Evolutionary conservation across 768 basidiomycete genomes (phyloP), one percentile per base, ranked within the genome.

Genomic region (Phlebiopsis flavidoalba): DNA sequence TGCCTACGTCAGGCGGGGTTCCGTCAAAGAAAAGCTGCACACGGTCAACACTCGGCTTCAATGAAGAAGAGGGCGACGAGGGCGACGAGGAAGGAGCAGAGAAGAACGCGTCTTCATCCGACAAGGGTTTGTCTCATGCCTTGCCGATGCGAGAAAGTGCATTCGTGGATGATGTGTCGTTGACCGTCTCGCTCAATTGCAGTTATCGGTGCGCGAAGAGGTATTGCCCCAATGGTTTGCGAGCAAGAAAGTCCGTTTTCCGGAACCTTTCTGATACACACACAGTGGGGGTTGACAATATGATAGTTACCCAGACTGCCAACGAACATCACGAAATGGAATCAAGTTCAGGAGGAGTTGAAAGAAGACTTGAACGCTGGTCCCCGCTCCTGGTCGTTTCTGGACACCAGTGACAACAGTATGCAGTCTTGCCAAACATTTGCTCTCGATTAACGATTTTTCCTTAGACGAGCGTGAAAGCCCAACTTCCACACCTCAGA

Each of bases 261-360:
- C 31, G 26, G n/a, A n/a, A 40, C 21, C 12, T 12, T 31, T 15
- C 14, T 33, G 7, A 6, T 19, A 8, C 17, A 17, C 40, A 2
- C 40, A 31, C 2, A 5, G 46, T 8, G 21, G 40, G 10, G 40
- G 12, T 43, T 12, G 17, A 12, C 40, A 8, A 17, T 17, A 12
- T 43, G 8, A 70, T n/a, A n/a, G n/a, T n/a, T n/a, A 19, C 8
- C 2, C 70, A 97, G 93, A 91, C 87, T 49, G 90, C 83, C 53
- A 90, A 83, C 72, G n/a, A 94, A 95, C 68, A 98, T 99, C 70
- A 87, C 82, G 68, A 98, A 98, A 71, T 99, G 96, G 97, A 98
- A 95, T 71, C 89, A 88, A 76, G 92, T 95, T 10, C 93, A 96
- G 74, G 89, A 88, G 74, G 95, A 94, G 68, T 80, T 97, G 53